Conservation (phyloP, 495 filamentous ascomycete species). For the Penicillium simplicissimum region DNA sequence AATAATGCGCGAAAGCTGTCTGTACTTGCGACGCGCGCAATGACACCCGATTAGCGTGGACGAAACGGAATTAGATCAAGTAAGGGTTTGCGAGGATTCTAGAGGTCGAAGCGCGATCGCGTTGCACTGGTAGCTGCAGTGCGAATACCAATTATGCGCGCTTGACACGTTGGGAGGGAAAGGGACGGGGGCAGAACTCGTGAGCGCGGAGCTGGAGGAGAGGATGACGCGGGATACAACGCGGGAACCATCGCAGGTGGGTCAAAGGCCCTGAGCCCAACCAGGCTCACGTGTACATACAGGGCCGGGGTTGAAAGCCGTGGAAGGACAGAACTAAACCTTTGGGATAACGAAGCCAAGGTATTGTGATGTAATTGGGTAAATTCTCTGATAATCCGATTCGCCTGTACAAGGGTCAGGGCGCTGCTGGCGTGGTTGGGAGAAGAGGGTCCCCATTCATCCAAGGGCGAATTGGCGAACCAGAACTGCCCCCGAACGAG, state of each 20-base stretch:
- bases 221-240: constrained; percentile 33
- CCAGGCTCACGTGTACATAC: constrained; percentile 39
- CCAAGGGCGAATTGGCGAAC: constrained; percentile 46
- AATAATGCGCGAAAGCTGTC: constrained; percentile 35
- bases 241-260: constrained; percentile 40
- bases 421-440: constrained; percentile 21
- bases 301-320: constrained; percentile 14
- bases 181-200: constrained; percentile 12
- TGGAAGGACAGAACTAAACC: neutral
- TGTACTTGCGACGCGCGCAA: constrained; percentile 41
- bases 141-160: constrained; percentile 37
- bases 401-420: constrained; percentile 32
- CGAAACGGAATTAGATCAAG: constrained; percentile 23
- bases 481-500: constrained; percentile 37
- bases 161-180: constrained; percentile 22
- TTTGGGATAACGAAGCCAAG: neutral
- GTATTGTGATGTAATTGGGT: constrained; percentile 3
- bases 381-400: constrained; percentile 29
- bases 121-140: constrained; percentile 26
- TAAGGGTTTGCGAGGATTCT: constrained; percentile 14
- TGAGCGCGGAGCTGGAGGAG: constrained; percentile 8
- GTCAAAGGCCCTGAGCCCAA: constrained; percentile 32
- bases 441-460: constrained; percentile 17
- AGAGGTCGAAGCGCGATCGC: constrained; percentile 19
- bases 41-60: constrained; percentile 29